A percentile compares a stretch with the other conserved stretches of the same genome.
Evolutionary conservation across 202 grass and related monocot species (phyloP).

Genomic region (Brachypodium distachyon): DNA sequence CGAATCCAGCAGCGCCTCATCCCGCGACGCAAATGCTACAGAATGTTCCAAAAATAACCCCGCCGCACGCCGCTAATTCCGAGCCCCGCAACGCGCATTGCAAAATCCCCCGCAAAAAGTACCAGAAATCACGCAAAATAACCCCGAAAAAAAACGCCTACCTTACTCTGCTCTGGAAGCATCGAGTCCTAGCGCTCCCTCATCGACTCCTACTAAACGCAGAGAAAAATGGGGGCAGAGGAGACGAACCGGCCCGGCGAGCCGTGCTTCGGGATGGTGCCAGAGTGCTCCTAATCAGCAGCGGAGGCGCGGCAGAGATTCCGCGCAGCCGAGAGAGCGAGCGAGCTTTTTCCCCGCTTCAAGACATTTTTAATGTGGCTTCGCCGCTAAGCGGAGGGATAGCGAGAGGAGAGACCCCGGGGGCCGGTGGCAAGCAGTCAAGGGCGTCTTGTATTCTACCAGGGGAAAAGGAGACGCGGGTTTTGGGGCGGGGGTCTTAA

Average conservation of each 20-base stretch:
- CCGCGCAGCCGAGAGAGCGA: background rate
- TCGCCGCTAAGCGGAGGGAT: constrained; percentile 11
- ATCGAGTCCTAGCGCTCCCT: background rate
- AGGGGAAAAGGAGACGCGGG: background rate
- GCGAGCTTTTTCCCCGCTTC: background rate
- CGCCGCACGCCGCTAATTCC: background rate
- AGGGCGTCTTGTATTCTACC: background rate
- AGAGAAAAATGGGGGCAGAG: background rate
- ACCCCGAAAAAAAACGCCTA: background rate
- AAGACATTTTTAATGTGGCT: background rate
- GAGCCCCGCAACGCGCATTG: background rate
- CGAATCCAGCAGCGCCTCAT: too few species aligned
- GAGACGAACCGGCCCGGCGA: background rate
- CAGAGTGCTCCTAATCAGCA: background rate
- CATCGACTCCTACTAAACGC: background rate
- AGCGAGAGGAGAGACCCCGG: too few species aligned
- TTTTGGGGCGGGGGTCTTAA: too few species aligned
- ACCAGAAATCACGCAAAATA: background rate
- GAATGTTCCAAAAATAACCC: background rate
- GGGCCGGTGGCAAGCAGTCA: background rate
- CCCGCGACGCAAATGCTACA: constrained; percentile 9
- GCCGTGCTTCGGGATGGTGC: background rate
- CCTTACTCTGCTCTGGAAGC: background rate
- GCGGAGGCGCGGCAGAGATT: background rate
- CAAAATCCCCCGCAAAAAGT: background rate